These are phyloP conservation scores for Kwoniella pini DNA, from an alignment of 768 basidiomycete genomes.

Conservation along the genomic window DNA sequence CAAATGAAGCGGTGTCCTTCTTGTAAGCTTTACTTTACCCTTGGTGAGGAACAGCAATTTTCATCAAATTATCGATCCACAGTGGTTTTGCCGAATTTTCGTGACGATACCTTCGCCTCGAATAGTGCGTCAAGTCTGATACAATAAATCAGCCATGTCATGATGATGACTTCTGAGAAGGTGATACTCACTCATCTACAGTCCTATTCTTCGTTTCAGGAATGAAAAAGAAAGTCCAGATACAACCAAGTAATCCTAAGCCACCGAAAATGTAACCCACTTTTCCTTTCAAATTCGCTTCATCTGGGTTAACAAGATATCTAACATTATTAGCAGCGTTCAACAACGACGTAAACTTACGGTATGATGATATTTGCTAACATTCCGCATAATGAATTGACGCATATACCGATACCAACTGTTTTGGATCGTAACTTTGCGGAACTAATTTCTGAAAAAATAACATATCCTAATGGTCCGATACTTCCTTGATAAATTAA, in stretches of 20 bases:
- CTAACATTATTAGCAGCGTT: constrained; percentile 1
- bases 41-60: too few relatives aligned
- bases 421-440: constrained; percentile 9
- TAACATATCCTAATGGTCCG: constrained; percentile 12
- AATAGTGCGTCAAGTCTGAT: constrained; percentile 3
- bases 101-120: constrained; percentile 6
- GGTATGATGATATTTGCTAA: constrained; percentile 16
- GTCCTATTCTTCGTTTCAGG: constrained; percentile 19
- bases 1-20: too few relatives aligned
- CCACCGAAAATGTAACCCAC: constrained; percentile 26
- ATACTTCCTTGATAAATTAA: constrained; percentile 15
- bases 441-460: constrained; percentile 8
- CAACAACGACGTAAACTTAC: not conserved
- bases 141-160: not conserved
- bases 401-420: constrained; percentile 4
- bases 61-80: constrained; percentile 4
- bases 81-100: not conserved
- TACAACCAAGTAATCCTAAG: constrained; percentile 1
- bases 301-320: constrained; percentile 27
- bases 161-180: not conserved
- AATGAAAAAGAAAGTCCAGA: constrained; percentile 16
- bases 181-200: constrained; percentile 22
- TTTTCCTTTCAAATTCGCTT: constrained; percentile 28
- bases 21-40: too few relatives aligned
- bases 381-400: constrained; percentile 11